These are phyloP conservation scores for Macadamia integrifolia DNA, from an alignment of 164 flowering plant species.

Conservation along the genomic window DNA sequence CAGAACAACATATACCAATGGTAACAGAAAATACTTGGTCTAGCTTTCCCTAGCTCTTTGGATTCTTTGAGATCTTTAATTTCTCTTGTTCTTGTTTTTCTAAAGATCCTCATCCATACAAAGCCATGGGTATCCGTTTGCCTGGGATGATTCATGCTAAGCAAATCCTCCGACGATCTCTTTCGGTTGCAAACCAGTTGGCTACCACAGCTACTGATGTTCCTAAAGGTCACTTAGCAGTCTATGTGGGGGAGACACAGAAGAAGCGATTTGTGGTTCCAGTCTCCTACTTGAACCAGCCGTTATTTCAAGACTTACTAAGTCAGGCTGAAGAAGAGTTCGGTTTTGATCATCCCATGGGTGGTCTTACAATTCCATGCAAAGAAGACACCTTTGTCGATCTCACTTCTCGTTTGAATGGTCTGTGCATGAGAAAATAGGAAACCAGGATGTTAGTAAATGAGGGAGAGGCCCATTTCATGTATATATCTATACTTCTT, in stretches of 20 bases:
- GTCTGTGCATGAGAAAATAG: background rate
- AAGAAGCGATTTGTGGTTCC: constrained; percentile 39
- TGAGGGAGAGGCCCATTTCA: too few species aligned
- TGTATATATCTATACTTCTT: too few species aligned
- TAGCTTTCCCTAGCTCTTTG: background rate
- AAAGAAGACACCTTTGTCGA: constrained; percentile 29
- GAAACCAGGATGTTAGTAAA: background rate
- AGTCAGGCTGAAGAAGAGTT: constrained; percentile 41
- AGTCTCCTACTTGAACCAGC: constrained; percentile 34
- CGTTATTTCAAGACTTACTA: constrained; percentile 36
- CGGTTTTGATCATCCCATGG: constrained; percentile 43
- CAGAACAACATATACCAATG: background rate
- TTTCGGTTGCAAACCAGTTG: background rate
- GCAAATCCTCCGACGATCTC: constrained; percentile 9
- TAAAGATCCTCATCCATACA: background rate
- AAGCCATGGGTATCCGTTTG: constrained; percentile 16
- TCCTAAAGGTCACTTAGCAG: constrained; percentile 34
- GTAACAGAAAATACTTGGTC: too few species aligned
- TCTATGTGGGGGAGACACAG: constrained; percentile 35
- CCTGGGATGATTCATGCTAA: constrained; percentile 14
- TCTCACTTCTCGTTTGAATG: constrained; percentile 24
- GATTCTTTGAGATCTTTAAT: background rate
- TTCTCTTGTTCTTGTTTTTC: background rate
- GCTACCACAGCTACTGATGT: background rate
- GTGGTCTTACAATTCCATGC: constrained; percentile 46